Conservation (phyloP, 129 eudicot genomes). For the Pulicaria dysenterica region DNA sequence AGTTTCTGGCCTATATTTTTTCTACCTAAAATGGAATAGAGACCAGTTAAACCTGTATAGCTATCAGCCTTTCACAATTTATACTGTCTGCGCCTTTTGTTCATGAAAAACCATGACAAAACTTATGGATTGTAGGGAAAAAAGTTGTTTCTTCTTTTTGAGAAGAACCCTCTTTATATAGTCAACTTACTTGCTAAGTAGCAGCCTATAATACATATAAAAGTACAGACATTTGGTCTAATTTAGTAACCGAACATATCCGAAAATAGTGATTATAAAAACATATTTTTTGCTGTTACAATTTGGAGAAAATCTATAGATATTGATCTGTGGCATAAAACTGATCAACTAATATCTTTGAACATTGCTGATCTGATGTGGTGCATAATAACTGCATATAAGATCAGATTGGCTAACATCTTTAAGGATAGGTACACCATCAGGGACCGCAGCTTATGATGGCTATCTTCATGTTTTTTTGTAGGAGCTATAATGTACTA, state of each 20-base stretch:
- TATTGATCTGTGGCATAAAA: not conserved
- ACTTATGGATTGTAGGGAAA: not conserved
- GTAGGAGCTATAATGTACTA: conserved; percentile 80
- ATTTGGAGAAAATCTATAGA: not conserved
- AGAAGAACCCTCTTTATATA: not conserved
- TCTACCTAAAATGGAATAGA: not conserved
- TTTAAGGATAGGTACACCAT: too few relatives aligned
- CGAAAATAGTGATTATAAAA: not conserved
- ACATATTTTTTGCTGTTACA: not conserved
- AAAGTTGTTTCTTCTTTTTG: not conserved
- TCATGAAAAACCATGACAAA: not conserved
- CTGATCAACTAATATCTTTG: not conserved
- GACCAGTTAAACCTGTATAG: not conserved
- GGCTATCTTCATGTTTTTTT: not conserved
- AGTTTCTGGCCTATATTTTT: not conserved
- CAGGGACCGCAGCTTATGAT: too few relatives aligned
- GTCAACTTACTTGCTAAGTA: not conserved
- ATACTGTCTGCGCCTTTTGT: not conserved
- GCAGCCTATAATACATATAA: not conserved
- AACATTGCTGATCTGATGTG: not conserved
- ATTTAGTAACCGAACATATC: not conserved
- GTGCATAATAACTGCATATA: too few relatives aligned
- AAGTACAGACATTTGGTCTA: not conserved
- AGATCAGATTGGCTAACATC: too few relatives aligned
- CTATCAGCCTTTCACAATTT: not conserved